Conservation (phyloP, 257 asterid species). For the Orobanche coerulescens region DNA sequence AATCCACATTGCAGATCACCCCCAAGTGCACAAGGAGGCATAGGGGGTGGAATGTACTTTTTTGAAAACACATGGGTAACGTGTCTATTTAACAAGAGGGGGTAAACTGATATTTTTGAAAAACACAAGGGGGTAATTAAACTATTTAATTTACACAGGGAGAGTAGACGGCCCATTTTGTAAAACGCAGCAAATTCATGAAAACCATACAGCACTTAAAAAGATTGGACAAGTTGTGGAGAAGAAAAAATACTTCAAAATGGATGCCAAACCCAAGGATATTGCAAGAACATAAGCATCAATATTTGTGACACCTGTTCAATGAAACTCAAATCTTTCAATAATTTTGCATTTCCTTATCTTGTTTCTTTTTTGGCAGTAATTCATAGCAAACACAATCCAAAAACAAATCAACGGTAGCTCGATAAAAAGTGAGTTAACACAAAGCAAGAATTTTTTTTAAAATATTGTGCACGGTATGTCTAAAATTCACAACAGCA, state of each 20-base stretch:
- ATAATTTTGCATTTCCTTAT: conserved; percentile 2
- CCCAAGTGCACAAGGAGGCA: too few species aligned
- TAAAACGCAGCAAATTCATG: too few species aligned
- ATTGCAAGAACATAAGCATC: conserved; percentile 84
- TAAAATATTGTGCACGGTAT: background rate
- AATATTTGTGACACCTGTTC: conserved; percentile 52
- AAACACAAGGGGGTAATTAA: too few species aligned
- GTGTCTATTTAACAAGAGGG: too few species aligned
- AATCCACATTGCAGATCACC: too few species aligned
- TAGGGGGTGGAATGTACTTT: too few species aligned
- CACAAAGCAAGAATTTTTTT: background rate
- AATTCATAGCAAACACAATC: background rate
- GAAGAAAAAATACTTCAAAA: conserved; percentile 57
- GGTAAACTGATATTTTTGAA: too few species aligned
- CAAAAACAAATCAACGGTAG: background rate
- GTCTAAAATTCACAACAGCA: background rate
- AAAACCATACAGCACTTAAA: background rate
- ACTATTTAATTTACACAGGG: too few species aligned
- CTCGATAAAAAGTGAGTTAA: background rate
- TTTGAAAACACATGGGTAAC: too few species aligned
- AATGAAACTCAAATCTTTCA: conserved; percentile 18
- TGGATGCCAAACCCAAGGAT: conserved; percentile 81
- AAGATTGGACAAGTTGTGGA: conserved; percentile 5
- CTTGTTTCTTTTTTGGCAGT: background rate
- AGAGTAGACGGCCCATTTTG: too few species aligned